phyloP scores from a whole-genome alignment of 2,329 filamentous ascomycete species.

The Cercospora sp. region DNA sequence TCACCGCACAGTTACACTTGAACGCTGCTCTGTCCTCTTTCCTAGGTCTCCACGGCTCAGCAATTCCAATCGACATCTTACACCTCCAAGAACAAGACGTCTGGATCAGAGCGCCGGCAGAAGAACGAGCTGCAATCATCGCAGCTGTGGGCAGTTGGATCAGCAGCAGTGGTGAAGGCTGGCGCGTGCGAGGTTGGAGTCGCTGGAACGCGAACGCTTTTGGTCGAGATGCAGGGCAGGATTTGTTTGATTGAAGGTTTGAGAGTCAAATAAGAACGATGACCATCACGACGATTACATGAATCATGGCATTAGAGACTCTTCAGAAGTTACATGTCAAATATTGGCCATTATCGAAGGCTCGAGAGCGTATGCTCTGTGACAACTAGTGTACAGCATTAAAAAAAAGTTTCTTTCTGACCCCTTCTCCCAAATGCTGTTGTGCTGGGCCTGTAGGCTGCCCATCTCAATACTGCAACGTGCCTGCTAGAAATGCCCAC shows the following conservation, averaged over 20 bases:
- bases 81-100: constrained; percentile 57
- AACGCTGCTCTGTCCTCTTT: constrained; percentile 66
- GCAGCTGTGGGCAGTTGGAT: constrained; percentile 68
- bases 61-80: constrained; percentile 70
- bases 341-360: constrained; percentile 10
- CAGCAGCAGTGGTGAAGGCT: constrained; percentile 50
- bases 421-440: constrained; percentile 12
- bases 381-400: constrained; percentile 30
- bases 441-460: constrained; percentile 5
- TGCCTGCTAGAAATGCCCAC: constrained; percentile 4
- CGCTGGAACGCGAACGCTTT: constrained; percentile 65
- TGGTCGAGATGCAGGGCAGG: constrained; percentile 51
- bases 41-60: constrained; percentile 67
- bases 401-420: constrained; percentile 2
- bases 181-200: constrained; percentile 58
- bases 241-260: constrained; percentile 45
- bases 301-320: constrained; percentile 4
- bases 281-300: not conserved
- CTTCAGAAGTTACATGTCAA: not conserved
- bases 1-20: constrained; percentile 65
- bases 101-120: constrained; percentile 66
- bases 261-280: not conserved
- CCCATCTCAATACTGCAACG: not conserved
- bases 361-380: constrained; percentile 8
- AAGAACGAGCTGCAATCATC: constrained; percentile 61